Evolutionary conservation across 2,329 filamentous ascomycete genomes (phyloP).

Genomic region (Ophiosphaerella herpotricha): DNA sequence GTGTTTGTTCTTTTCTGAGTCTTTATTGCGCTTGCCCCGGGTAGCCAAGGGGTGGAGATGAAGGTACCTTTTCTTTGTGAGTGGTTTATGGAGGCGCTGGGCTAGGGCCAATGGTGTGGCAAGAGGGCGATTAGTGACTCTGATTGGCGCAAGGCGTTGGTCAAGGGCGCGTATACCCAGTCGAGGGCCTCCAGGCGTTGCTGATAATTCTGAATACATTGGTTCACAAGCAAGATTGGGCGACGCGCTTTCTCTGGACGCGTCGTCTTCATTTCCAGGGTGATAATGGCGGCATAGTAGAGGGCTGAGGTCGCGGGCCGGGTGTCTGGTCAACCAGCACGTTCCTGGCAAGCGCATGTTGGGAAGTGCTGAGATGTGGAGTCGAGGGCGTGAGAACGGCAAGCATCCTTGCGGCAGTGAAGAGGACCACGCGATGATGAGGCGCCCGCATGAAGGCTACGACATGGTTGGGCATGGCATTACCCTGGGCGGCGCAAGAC

Average conservation of each 20-base stretch:
- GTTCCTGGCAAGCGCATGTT: constrained; percentile 5
- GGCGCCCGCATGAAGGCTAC: constrained; percentile 1
- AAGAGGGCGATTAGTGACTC: constrained; percentile 12
- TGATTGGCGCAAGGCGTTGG: constrained; percentile 31
- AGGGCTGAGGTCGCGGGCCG: background rate
- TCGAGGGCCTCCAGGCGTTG: constrained; percentile 9
- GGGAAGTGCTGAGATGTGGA: constrained; percentile 5
- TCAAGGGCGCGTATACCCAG: constrained; percentile 15
- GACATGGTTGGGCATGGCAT: constrained; percentile 5
- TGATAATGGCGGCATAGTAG: background rate
- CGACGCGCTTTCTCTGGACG: constrained; percentile 8
- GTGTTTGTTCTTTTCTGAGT: background rate
- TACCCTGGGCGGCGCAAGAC: background rate
- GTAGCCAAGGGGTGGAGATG: background rate
- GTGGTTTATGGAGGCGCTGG: constrained; percentile 27
- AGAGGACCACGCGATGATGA: constrained; percentile 3
- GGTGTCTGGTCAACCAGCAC: background rate
- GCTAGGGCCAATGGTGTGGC: constrained; percentile 31
- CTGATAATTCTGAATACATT: constrained; percentile 24
- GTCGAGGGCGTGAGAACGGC: background rate
- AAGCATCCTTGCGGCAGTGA: constrained; percentile 1
- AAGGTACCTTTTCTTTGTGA: constrained; percentile 17
- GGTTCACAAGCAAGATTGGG: constrained; percentile 12
- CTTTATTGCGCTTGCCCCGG: constrained; percentile 11
- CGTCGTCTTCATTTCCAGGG: constrained; percentile 4